Base-by-base conservation (phyloP, 1,139 yeast genomes). In the Candida gigantensis region DNA sequence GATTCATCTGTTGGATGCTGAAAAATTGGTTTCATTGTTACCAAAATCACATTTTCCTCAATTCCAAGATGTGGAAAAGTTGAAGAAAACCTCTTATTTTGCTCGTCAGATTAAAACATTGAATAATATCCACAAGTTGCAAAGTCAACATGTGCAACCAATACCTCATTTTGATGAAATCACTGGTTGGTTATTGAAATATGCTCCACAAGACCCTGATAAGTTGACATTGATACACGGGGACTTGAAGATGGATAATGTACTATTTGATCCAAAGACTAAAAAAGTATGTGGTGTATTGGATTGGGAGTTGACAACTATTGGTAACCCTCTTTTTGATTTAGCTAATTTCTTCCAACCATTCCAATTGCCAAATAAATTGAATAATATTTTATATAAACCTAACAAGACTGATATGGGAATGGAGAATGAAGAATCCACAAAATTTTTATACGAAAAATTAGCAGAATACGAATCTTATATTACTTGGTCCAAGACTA, bases 241-340 rank as follows among this genome's bases (percentile, higher is more conserved):
- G 1, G 87, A 81, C 55, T 81, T 76, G 62, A 81, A 81, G 51
- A 77, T 81, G 31, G 87, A 81, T 53, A 81, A 81, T 49, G 51
- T 81, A 24, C 61, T 81, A 7, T 80, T 76, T 51, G 77, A 78
- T 46, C 74, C 75, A 6, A 59, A 68, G 1, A 68, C 72, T 32
- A 71, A 74, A 14, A 55, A 59, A 32, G 79, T 80, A 3, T 59
- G 73, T 37, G 84, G 84, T 0, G 77, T 81, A 1, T 62, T 81
- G 34, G 86, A 81, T 52, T 81, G 86, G 86, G 87, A 81, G 51
- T 63, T 81, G 26, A 79, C 85, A 48, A 81, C 86, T 0, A 66
- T 78, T 44, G 87, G 87, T 0, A 84, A 80, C 45, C 86, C 86
- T 1, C 56, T 79, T 36, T 80, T 81, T 38, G 87, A 81, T 47